These are phyloP conservation scores for Phlyctochytrium arcticum DNA, from an alignment of 192 early-diverging fungal genomes.

Conservation along the genomic window DNA sequence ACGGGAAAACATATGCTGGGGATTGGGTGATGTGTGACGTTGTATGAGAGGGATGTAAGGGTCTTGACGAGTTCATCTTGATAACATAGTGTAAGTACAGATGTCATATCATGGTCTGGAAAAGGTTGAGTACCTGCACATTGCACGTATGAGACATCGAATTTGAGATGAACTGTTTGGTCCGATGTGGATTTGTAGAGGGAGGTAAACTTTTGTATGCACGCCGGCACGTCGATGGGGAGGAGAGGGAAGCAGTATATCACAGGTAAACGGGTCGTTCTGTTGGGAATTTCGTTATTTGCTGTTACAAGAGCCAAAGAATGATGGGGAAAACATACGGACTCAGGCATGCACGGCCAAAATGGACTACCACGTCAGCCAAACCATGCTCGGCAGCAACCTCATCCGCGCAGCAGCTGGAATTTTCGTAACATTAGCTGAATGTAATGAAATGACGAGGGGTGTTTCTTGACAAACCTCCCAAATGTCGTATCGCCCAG, in stretches of 20 bases:
- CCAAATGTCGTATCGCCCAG: constrained; percentile 96
- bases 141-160: constrained; percentile 78
- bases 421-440: background rate
- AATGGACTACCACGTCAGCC: constrained; percentile 91
- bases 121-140: too few species aligned
- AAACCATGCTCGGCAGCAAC: constrained; percentile 87
- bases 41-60: too few species aligned
- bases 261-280: constrained; percentile 75
- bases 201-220: constrained; percentile 42
- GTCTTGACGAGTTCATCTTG: too few species aligned
- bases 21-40: too few species aligned
- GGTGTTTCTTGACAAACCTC: constrained; percentile 33
- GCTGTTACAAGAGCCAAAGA: background rate
- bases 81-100: too few species aligned
- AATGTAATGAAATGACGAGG: background rate
- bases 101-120: too few species aligned
- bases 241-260: constrained; percentile 82
- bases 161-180: constrained; percentile 60
- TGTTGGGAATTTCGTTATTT: constrained; percentile 9
- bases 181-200: constrained; percentile 36
- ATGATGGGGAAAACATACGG: constrained; percentile 44
- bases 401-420: constrained; percentile 95
- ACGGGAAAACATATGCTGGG: too few species aligned
- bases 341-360: constrained; percentile 87
- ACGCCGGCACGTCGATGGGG: constrained; percentile 61